Evolutionary conservation across 2,329 filamentous ascomycete species (phyloP), one percentile per base, ranked within the genome.

Genomic region (Fusarium redolens): DNA sequence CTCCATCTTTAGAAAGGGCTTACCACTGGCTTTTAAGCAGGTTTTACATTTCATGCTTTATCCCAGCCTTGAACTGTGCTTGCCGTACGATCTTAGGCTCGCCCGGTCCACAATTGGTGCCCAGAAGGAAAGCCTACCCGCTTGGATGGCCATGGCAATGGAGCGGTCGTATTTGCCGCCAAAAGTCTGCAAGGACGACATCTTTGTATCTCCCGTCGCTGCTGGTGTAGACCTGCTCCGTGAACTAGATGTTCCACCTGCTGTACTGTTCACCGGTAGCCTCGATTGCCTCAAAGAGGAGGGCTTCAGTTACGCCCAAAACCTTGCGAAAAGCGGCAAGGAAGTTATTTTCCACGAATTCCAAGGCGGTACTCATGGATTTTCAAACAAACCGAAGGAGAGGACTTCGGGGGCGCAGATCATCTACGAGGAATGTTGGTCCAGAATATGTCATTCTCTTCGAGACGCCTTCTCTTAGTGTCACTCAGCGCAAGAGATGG

Each of bases 341-440:
- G 18, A 47, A 2, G 13, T 47, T 13, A 2, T 1, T 2, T 47
- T 47, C 13, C 18, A 30, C 0, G 18, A 47, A 2, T 30, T 47
- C 3, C 0, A 7, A 7, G 28, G 28, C 1, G 45, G 13, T 3
- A 30, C 18, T 15, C 18, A 47, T 10, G 45, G 45, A 1, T 47
- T 30, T 13, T 30, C 45, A 4, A 18, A 11, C 3, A n/a, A 11
- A 4, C 18, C 44, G 0, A 1, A n/a, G 6, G 18, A 47, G 0
- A 9, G 18, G 0, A n/a, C 0, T 2, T 1, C 9, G 0, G 25
- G 15, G 13, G 13, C 28, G 2, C 13, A n/a, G 18, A 0, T 1
- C 28, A 30, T 47, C 0, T 30, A 30, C 4, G 4, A 30, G 28
- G 45, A 47, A 4, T 47, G 28, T 8, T 47, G 45, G 45, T 4